A percentile compares a stretch with the other conserved stretches of the same genome.
Evolutionary conservation across 2,329 filamentous ascomycete genomes (phyloP).

Genomic region (Aspergillus quadricinctus): DNA sequence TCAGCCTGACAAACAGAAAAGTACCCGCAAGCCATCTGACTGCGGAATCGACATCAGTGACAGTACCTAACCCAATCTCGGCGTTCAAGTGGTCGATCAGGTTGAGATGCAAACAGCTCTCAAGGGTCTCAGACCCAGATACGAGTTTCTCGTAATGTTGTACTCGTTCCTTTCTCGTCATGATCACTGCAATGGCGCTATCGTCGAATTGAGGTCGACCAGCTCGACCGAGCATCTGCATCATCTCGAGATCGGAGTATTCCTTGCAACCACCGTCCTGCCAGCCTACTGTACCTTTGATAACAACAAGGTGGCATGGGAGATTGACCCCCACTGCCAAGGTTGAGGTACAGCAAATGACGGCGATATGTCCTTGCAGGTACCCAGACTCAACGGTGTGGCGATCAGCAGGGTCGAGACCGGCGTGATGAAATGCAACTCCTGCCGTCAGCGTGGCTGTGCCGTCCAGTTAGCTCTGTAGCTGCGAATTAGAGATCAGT

Average conservation of each 20-base stretch:
- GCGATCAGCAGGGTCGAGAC: conserved; percentile 62
- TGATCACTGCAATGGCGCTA: conserved; percentile 71
- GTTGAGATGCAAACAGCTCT: conserved; percentile 74
- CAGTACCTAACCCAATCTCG: conserved; percentile 72
- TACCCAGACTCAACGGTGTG: conserved; percentile 64
- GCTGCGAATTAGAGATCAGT: conserved; percentile 1
- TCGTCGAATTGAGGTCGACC: conserved; percentile 79
- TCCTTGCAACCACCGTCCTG: conserved; percentile 60
- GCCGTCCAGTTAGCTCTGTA: conserved; percentile 7
- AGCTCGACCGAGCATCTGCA: conserved; percentile 86
- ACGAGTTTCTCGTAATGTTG: conserved; percentile 68
- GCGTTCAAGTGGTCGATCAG: conserved; percentile 81
- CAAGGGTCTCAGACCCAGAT: conserved; percentile 66
- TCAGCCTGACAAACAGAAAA: conserved; percentile 71
- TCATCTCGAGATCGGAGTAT: conserved; percentile 77
- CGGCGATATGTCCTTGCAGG: conserved; percentile 64
- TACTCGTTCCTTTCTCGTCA: conserved; percentile 65
- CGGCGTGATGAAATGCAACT: conserved; percentile 80
- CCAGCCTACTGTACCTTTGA: conserved; percentile 73
- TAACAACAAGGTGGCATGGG: conserved; percentile 75
- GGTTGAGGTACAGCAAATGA: conserved; percentile 85
- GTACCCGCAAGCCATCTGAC: conserved; percentile 72
- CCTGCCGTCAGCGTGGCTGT: conserved; percentile 51
- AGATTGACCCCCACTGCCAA: conserved; percentile 79
- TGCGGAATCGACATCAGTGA: conserved; percentile 61